phyloP scores from a whole-genome alignment of 768 basidiomycete genomes.

The Naematelia encephala region DNA sequence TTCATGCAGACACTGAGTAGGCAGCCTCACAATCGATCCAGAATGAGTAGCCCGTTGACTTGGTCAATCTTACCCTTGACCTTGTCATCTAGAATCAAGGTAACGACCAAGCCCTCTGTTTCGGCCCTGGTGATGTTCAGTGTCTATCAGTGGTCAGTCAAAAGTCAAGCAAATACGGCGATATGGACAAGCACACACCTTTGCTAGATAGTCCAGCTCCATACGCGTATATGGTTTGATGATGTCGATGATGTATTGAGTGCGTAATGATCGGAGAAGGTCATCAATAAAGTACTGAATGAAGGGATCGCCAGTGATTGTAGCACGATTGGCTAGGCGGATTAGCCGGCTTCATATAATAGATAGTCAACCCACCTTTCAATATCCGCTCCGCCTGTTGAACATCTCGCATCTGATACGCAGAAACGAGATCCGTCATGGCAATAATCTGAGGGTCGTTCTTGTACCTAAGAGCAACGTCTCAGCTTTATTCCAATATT shows the following conservation, averaged over 20 bases:
- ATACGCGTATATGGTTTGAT: conserved; percentile 96
- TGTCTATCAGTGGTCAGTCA: conserved; percentile 61
- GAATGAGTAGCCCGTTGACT: conserved; percentile 84
- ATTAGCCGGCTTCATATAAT: background rate
- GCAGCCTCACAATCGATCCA: conserved; percentile 65
- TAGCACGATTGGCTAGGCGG: conserved; percentile 75
- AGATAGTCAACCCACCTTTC: conserved; percentile 58
- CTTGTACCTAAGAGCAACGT: conserved; percentile 65
- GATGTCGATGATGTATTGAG: conserved; percentile 94
- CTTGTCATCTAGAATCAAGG: conserved; percentile 92
- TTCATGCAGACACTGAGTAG: no score
- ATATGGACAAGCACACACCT: conserved; percentile 60
- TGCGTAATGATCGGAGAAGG: conserved; percentile 85
- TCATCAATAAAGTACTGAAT: conserved; percentile 96
- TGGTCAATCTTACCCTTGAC: conserved; percentile 97
- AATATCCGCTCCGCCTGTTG: conserved; percentile 96
- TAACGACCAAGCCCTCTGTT: conserved; percentile 89
- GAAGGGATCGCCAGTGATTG: conserved; percentile 94
- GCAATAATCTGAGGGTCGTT: conserved; percentile 93
- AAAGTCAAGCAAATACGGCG: no score
- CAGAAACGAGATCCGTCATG: conserved; percentile 95
- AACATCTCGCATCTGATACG: conserved; percentile 93
- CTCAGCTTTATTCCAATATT: conserved; percentile 7
- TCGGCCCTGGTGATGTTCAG: conserved; percentile 87
- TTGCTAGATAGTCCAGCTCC: conserved; percentile 87